Conservation (phyloP, 352 stramenopile genomes). For the Globisporangium rhizosaccharum region DNA sequence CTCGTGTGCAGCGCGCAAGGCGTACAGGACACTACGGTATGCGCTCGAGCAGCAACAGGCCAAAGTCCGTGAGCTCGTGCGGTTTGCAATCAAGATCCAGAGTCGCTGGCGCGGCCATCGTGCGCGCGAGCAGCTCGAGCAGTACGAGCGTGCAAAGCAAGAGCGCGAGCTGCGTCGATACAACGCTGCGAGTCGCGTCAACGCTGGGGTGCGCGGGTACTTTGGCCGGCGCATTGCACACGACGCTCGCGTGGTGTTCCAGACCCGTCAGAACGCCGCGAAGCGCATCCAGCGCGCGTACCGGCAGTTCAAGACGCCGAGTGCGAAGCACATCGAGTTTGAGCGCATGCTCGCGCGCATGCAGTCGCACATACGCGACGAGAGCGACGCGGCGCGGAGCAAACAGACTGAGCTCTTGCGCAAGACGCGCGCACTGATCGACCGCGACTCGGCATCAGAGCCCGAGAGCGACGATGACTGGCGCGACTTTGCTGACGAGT, state of each 20-base stretch:
- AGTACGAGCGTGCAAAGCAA: constrained; percentile 24
- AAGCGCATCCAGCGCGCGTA: constrained; percentile 51
- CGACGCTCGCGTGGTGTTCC: constrained; percentile 24
- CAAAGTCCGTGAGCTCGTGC: constrained; percentile 25
- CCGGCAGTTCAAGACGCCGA: constrained; percentile 37
- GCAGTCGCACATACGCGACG: constrained; percentile 36
- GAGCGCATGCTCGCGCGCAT: constrained; percentile 48
- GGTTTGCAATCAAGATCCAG: constrained; percentile 51
- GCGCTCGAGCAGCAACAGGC: constrained; percentile 39
- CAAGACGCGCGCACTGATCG: constrained; percentile 34
- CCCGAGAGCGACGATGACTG: constrained; percentile 75
- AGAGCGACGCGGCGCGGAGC: constrained; percentile 30
- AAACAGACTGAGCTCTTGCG: constrained; percentile 49
- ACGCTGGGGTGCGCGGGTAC: constrained; percentile 54
- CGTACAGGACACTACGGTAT: constrained; percentile 42
- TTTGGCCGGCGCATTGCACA: constrained; percentile 44
- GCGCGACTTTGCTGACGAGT: constrained; percentile 58
- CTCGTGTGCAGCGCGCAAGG: constrained; percentile 41
- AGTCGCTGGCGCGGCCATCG: constrained; percentile 57
- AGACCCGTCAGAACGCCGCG: constrained; percentile 33
- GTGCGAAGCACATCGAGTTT: constrained; percentile 32
- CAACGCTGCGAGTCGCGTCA: constrained; percentile 57
- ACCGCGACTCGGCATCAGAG: constrained; percentile 71
- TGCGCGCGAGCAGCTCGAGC: constrained; percentile 29
- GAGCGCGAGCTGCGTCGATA: constrained; percentile 24